Conservation (phyloP, 192 early-diverging fungal species). For the Kickxella alabastrina region DNA sequence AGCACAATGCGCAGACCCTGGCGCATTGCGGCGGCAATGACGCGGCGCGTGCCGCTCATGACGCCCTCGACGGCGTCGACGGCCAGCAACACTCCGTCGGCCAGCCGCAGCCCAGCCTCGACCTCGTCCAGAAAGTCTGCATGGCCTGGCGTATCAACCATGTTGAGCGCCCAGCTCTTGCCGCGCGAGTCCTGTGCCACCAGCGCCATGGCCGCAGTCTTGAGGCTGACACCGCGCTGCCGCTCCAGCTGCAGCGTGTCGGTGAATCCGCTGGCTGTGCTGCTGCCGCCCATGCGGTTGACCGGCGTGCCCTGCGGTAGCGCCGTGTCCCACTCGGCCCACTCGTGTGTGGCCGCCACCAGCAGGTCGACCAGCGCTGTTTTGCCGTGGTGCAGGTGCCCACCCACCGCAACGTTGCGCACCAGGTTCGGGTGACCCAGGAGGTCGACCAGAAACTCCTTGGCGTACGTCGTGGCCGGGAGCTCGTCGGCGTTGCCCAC, state of each 20-base stretch:
- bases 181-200: slow-evolving; percentile 82
- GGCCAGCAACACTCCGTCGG: slow-evolving; percentile 86
- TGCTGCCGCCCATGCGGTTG: slow-evolving; percentile 21
- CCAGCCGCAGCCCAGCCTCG: slow-evolving; percentile 75
- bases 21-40: slow-evolving; percentile 76
- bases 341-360: slow-evolving; percentile 81
- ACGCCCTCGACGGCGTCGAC: slow-evolving; percentile 98
- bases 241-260: slow-evolving; percentile 91
- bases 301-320: slow-evolving; percentile 33
- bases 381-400: slow-evolving; percentile 98
- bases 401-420: slow-evolving; percentile 87
- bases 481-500: slow-evolving; percentile 74
- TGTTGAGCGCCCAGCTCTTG: slow-evolving; percentile 85
- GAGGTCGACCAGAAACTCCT: slow-evolving; percentile 87
- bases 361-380: slow-evolving; percentile 91
- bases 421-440: slow-evolving; percentile 74
- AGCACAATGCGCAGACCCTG: slow-evolving; percentile 78
- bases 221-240: slow-evolving; percentile 84
- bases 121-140: slow-evolving; percentile 95
- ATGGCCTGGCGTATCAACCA: slow-evolving; percentile 95
- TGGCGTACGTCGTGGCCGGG: slow-evolving; percentile 79
- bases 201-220: slow-evolving; percentile 90
- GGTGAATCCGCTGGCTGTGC: slow-evolving; percentile 54
- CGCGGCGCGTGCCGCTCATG: slow-evolving; percentile 87
- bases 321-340: slow-evolving; percentile 50